Evolutionary conservation across 2,329 filamentous ascomycete genomes (phyloP), one percentile per base, ranked within the genome.

Genomic region (Aspergillus aculeatus): DNA sequence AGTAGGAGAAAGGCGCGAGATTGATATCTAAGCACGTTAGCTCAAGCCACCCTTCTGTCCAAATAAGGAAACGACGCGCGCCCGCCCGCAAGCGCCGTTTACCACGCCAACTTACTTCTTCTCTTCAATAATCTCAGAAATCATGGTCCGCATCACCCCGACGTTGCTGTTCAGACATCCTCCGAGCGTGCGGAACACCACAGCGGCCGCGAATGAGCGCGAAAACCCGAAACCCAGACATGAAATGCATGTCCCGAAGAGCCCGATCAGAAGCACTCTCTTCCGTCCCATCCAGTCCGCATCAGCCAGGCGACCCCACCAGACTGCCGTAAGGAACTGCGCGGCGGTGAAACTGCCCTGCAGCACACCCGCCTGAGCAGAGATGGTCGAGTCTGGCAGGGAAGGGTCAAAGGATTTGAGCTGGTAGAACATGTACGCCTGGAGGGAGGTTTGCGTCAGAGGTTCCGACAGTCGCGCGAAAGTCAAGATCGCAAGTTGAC

Each of bases 401-500:
- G 76, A 80, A 2, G 81, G 81, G 24, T 90, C 82, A 67, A 96
- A 94, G 60, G 88, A 94, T 66, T 86, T 87, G n/a, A 96, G 84
- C 73, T 95, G 91, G 75, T 94, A 96, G 77, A 91, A 96, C 81
- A 96, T 87, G 75, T 96, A 96, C 1, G 89, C 84, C 75, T 89
- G 84, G 9, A 92, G 75, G 12, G 87, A 91, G 0, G 90, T 92
- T 70, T 95, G 90, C 0, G 91, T 89, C 38, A 96, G 79, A 3
- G 92, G 92, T 71, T 96, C 92, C 11, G 89, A 91, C 23, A 96
- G 79, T 29, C 92, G 86, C 9, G 91, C 89, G 49, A 96, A 78
- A 0, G 89, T 92, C 53, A 96, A 82, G 59, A 96, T 87, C 31
- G 88, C 78, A 21, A 96, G 82, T 75, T 96, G 92, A 50, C 85